Base-by-base conservation (phyloP, 1,139 yeast species). In the Williopsis jadinii region DNA sequence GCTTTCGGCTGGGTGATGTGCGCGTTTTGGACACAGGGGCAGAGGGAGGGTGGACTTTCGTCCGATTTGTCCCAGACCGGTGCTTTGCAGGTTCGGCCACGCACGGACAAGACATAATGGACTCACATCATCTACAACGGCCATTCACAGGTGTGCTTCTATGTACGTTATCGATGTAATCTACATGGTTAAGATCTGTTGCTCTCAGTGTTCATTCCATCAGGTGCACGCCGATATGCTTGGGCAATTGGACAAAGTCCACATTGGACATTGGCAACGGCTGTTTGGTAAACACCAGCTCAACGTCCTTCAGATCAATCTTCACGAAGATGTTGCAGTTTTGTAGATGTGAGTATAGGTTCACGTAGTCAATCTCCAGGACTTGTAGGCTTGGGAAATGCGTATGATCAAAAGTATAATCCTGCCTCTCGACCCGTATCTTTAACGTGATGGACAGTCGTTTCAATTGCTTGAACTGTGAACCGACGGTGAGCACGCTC, bases 321-420 rank as follows among this genome's bases (percentile, higher is more conserved):
- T 29, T 27, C 34, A 46, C 11, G 12, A 27, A 15, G 14, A 52
- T 41, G 27, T 52, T 46, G 28, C 52, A 46, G n/a, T 46, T 41
- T 26, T 45, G 47, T 19, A 52, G 31, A 15, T 50, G 54, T 1
- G 50, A 49, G 37, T 46, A 50, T 24, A 44, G 34, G 37, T 50
- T 50, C 14, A 38, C 35, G 31, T 48, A 50, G 19, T 43, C 46
- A 11, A 50, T 34, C 9, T 34, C 34, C 6, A 51, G 11, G 6
- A 37, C 32, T 5, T 34, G 27, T 13, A 51, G 13, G 2, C 11
- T 14, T 4, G 55, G 55, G 26, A 41, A 51, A 5, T 39, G 40
- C 12, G 30, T 35, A 2, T 24, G 5, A 15, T 30, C 40, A 24
- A 51, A 39, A 2, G 13, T 29, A 19, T 36, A 51, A 6, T 24